Evolutionary conservation across 2,329 filamentous ascomycete genomes (phyloP), one percentile per base, ranked within the genome.

Genomic region (Pseudonectria foliicola): DNA sequence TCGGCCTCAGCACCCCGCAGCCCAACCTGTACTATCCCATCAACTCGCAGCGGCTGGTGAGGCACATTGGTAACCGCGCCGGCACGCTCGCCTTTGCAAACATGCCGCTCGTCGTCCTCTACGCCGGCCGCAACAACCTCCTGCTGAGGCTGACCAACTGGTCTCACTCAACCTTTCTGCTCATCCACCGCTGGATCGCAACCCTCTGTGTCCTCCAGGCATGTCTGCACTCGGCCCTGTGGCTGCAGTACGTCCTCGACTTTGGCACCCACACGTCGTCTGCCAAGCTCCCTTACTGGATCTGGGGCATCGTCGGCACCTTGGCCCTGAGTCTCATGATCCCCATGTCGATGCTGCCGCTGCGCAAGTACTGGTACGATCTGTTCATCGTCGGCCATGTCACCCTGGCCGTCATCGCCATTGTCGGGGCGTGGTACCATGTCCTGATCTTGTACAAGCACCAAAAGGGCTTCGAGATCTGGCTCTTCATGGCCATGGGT

Each of bases 111-210:
- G 32, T 65, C 0, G 48, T 72, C 10, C 56, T 74, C 3, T 71
- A 65, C 34, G 56, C 63, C 0, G 54, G 61, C 0, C 54, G 70
- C 1, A 73, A 74, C 43, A 72, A 67, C 34, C 14, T 72, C 3
- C 56, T 71, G 0, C 56, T 73, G 0, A 66, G 61, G 53, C 27
- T 70, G 2, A 71, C 70, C 1, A 60, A 67, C 43, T 73, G 69
- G 68, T 63, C 57, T 1, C 63, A 70, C 39, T 60, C 61, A 0
- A 73, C 71, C 0, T 73, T 59, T 34, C 39, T 73, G 3, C 47
- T 73, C 0, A 53, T 73, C 0, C 70, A 75, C 40, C 59, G 68
- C 10, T 73, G 67, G 67, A 51, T 69, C 2, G 70, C 68, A 1
- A 51, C 60, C 14, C 54, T 74, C 7, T 62, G 57, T 16, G 60